Evolutionary conservation across 192 early-diverging fungal species (phyloP), one percentile per base, ranked within the genome.

Genomic region (Entophlyctis helioformis): DNA sequence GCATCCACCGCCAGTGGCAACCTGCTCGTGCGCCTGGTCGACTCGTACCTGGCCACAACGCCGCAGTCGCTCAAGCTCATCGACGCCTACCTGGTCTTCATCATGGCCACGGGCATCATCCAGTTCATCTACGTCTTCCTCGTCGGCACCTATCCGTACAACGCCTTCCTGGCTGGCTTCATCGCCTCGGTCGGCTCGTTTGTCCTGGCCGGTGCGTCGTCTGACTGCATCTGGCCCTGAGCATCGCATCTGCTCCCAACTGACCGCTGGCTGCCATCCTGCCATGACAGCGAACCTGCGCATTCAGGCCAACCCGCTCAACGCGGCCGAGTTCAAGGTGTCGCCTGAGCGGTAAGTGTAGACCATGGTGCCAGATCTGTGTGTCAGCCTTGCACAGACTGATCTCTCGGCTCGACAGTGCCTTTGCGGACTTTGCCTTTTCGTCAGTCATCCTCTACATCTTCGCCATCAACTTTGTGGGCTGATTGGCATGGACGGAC

Each of bases 151-250:
- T 96, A 80, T 60, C 96, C 96, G 18, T 97, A 94, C 72, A 97
- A 96, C 67, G 85, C 91, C 24, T 97, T 99, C 62, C 60, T 99
- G 56, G 82, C 92, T 10, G 89, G 90, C 23, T 99, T 99, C 66
- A 85, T 84, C 43, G 82, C 84, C 9, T 83, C 84, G 8, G 88
- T 96, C 20, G 93, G 88, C 19, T 71, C 75, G 42, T 99, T 99
- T 67, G 85, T 94, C 9, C 78, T 95, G 54, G 80, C 84, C 23
- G 84, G 87, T 88, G 12, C 18, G 16, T 36, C 28, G 23, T n/a
- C 21, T 20, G 15, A 28, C 28, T 45, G 5, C 21, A 12, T 20
- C 20, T 2, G 34, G 16, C 43, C 20, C 39, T n/a, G 13, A 42
- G 4, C 29, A 31, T 8, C 11, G 29, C 29, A 4, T 4, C 29